phyloP scores from a whole-genome alignment of 2,329 filamentous ascomycete genomes.

The Exophiala alcalophila region DNA sequence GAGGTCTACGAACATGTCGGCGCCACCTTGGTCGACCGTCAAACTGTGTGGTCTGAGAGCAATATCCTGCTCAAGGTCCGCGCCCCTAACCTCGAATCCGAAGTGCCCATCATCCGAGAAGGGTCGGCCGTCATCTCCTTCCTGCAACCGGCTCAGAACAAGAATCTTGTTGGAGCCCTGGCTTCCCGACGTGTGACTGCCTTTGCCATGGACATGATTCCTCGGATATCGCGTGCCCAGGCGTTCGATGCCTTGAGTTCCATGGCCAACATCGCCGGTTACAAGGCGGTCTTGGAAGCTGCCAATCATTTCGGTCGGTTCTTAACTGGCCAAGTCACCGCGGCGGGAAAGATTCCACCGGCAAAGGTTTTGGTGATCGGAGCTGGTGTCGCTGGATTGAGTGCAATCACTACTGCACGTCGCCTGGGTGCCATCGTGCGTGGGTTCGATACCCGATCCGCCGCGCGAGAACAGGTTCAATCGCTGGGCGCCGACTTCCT shows the following conservation, averaged over 20 bases:
- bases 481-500: conserved; percentile 87
- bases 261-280: conserved; percentile 93
- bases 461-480: conserved; percentile 83
- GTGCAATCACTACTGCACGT: conserved; percentile 81
- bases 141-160: conserved; percentile 78
- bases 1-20: conserved; percentile 74
- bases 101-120: conserved; percentile 65
- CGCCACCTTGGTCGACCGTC: conserved; percentile 68
- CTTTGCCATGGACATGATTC: conserved; percentile 92
- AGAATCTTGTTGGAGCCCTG: conserved; percentile 68
- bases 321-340: conserved; percentile 83
- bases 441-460: conserved; percentile 87
- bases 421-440: conserved; percentile 85
- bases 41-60: conserved; percentile 68
- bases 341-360: conserved; percentile 84
- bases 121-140: conserved; percentile 78
- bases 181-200: conserved; percentile 67
- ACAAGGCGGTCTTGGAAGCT: conserved; percentile 86
- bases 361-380: conserved; percentile 89
- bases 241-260: conserved; percentile 83
- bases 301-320: conserved; percentile 88
- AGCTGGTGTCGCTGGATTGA: conserved; percentile 82
- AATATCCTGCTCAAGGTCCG: conserved; percentile 84
- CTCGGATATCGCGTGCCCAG: conserved; percentile 83
- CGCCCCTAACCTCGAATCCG: conserved; percentile 63